These are phyloP conservation scores for Sporothrix brunneoviolacea DNA, from an alignment of 2,329 filamentous ascomycete species.

Conservation along the genomic window DNA sequence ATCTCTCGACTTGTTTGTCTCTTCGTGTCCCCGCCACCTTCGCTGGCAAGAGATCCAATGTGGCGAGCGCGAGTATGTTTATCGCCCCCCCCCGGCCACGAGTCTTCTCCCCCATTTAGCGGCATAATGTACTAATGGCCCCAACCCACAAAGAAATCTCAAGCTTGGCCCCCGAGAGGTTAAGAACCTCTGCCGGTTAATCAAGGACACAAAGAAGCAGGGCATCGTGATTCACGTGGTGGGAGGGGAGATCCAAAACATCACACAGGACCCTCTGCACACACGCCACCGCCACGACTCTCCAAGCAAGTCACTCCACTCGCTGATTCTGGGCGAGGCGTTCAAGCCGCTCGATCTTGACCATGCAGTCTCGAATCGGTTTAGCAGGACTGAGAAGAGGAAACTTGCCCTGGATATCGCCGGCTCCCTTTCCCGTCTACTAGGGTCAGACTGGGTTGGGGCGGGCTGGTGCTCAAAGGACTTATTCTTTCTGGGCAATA, in stretches of 20 bases:
- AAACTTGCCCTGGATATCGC: not conserved
- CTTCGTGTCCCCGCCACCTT: not conserved
- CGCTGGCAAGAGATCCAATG: not conserved
- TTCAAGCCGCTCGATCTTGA: not conserved
- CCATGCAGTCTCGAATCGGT: not conserved
- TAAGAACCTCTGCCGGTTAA: not conserved
- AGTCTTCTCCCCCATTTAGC: too few relatives aligned
- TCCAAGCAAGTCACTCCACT: not conserved
- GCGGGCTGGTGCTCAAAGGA: not conserved
- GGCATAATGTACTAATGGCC: too few relatives aligned
- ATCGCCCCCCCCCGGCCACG: too few relatives aligned
- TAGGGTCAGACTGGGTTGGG: not conserved
- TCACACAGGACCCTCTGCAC: not conserved
- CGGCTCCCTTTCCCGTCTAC: not conserved
- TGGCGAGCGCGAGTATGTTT: not conserved
- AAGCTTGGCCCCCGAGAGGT: not conserved
- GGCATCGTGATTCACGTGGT: not conserved
- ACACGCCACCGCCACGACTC: not conserved
- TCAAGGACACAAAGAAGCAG: not conserved
- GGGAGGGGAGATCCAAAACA: not conserved
- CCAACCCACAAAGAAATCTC: too few relatives aligned
- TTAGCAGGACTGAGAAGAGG: not conserved
- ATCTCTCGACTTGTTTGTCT: not conserved
- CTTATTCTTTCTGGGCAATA: not conserved
- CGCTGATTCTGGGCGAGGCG: not conserved